These are phyloP conservation scores for Neckera pumila DNA, from an alignment of 225 moss, liverwort and hornwort genomes.

Conservation along the genomic window DNA sequence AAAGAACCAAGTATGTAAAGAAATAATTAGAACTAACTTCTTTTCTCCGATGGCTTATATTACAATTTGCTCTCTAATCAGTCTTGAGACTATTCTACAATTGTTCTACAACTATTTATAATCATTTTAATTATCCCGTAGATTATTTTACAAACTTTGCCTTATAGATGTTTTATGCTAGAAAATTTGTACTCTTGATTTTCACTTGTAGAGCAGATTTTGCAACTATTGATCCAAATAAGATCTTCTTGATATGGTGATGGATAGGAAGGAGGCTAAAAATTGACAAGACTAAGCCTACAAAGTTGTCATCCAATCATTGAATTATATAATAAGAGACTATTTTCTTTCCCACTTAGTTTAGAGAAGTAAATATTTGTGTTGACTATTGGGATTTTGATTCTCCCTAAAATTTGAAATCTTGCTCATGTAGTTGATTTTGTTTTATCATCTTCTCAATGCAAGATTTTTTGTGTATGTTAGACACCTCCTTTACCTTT, in stretches of 20 bases:
- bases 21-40: background rate
- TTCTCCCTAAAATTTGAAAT: background rate
- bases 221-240: no score
- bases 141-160: background rate
- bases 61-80: accelerated
- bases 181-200: background rate
- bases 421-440: background rate
- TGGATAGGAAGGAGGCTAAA: background rate
- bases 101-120: no score
- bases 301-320: background rate
- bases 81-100: no score
- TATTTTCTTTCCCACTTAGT: no score
- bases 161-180: background rate
- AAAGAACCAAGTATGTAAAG: background rate
- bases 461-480: background rate
- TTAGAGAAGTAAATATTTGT: background rate
- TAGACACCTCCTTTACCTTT: background rate
- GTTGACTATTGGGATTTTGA: accelerated
- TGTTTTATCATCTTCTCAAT: background rate
- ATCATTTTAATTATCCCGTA: no score
- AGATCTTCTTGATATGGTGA: background rate
- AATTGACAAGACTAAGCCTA: background rate
- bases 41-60: background rate
- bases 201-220: no score
- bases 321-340: no score